Conservation (phyloP, 768 basidiomycete genomes). For the Phaeolepiota aurea region DNA sequence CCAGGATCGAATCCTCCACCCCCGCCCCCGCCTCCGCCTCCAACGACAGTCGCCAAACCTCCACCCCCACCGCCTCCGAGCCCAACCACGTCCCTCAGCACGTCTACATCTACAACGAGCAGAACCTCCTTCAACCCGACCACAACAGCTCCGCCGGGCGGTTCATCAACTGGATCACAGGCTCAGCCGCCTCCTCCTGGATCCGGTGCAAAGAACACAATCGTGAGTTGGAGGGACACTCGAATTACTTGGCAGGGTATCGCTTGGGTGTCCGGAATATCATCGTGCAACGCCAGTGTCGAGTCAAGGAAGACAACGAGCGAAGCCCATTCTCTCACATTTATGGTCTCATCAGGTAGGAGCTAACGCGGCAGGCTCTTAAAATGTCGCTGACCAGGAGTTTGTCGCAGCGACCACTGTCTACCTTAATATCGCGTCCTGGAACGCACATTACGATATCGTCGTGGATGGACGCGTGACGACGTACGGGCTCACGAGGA, state of each 20-base stretch:
- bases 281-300: constrained; percentile 1
- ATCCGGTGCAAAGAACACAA: neutral
- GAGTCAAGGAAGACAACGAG: constrained; percentile 1
- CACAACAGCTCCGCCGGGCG: neutral
- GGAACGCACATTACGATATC: neutral
- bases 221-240: neutral
- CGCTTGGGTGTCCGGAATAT: neutral
- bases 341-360: neutral
- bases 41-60: neutral
- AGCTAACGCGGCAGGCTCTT: neutral
- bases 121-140: neutral
- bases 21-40: neutral
- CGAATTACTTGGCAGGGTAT: neutral
- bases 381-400: neutral
- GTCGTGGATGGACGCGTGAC: neutral
- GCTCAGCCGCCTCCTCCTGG: neutral
- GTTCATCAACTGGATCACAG: neutral
- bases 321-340: neutral
- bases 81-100: neutral
- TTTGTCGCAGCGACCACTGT: neutral
- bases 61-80: neutral
- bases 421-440: neutral
- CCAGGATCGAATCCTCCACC: neutral
- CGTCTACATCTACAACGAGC: neutral
- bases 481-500: neutral